Evolutionary conservation across 306 rosid genomes (phyloP), one percentile per base, ranked within the genome.

Genomic region (Betula pendula): DNA sequence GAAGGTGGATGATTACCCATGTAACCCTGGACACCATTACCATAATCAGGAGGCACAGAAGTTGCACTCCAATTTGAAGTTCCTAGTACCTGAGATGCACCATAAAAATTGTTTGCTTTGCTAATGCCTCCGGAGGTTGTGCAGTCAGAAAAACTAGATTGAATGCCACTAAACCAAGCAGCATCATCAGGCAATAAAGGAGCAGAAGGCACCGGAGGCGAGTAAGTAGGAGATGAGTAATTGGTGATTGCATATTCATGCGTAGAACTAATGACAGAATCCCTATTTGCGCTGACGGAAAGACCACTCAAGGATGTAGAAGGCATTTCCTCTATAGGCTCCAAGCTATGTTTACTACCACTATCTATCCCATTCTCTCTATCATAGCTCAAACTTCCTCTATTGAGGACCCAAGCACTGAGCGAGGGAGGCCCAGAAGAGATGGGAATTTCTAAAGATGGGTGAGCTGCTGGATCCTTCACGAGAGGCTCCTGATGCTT

Each of bases 391-490:
- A 80, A 82, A 73, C 83, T 85, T 76, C 74, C 93, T 58, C 50
- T 49, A 42, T 86, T 87, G 49, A 96, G 87, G 71, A 96, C 97
- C 99, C 99, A 96, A 73, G 92, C 98, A 82, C 29, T 92, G 50
- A 96, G 98, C 0, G 98, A 96, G 10, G 99, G 99, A 80, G 94
- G 98, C 25, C 99, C 98, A 27, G 97, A 85, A 2, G 87, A 59
- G 76, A 91, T 82, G 44, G 84, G 84, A 35, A 81, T 76, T 69
- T 87, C 93, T 15, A 85, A 68, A 38, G 56, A 80, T 15, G 80
- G 79, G 73, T 72, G 84, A 44, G 51, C 55, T 45, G 40, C 73
- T 40, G 92, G 53, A 77, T 88, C 92, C 82, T 76, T 88, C 72
- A 81, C 38, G 45, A 73, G 62, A 77, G 82, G 65, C 77, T 90